Conservation (phyloP, 192 early-diverging fungal genomes). For the Gonapodya prolifera region DNA sequence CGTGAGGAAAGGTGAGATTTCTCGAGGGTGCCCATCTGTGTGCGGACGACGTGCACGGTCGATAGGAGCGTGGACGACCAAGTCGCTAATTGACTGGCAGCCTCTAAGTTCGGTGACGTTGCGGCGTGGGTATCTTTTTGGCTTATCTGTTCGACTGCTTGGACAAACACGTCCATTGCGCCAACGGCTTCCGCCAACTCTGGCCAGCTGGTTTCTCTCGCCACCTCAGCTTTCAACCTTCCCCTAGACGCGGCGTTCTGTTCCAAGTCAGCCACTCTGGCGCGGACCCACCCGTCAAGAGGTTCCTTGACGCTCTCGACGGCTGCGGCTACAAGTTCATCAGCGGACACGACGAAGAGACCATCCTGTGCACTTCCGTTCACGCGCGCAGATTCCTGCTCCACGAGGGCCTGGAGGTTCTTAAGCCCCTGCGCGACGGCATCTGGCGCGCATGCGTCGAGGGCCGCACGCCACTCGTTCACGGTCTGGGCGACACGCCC, state of each 20-base stretch:
- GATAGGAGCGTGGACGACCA: not conserved
- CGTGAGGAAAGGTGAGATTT: not conserved
- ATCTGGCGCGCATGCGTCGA: not conserved
- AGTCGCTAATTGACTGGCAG: too few relatives aligned
- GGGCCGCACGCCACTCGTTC: not conserved
- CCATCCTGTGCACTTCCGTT: not conserved
- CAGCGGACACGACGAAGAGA: too few relatives aligned
- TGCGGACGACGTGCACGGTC: not conserved
- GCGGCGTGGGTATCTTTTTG: too few relatives aligned
- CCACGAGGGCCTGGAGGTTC: not conserved
- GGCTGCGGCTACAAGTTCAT: too few relatives aligned
- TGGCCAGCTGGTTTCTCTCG: not conserved
- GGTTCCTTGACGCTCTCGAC: not conserved
- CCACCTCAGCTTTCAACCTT: too few relatives aligned
- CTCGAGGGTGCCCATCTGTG: not conserved
- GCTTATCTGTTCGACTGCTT: not conserved
- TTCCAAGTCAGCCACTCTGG: not conserved
- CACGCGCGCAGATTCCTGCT: not conserved
- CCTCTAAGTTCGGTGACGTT: too few relatives aligned
- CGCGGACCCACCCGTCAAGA: not conserved
- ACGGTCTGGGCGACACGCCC: not conserved
- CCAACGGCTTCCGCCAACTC: not conserved
- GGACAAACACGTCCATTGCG: not conserved
- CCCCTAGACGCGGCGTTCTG: too few relatives aligned
- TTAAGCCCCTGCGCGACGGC: not conserved